Evolutionary conservation across 208 protist genomes (phyloP).

Genomic region (Leishmania turanica): DNA sequence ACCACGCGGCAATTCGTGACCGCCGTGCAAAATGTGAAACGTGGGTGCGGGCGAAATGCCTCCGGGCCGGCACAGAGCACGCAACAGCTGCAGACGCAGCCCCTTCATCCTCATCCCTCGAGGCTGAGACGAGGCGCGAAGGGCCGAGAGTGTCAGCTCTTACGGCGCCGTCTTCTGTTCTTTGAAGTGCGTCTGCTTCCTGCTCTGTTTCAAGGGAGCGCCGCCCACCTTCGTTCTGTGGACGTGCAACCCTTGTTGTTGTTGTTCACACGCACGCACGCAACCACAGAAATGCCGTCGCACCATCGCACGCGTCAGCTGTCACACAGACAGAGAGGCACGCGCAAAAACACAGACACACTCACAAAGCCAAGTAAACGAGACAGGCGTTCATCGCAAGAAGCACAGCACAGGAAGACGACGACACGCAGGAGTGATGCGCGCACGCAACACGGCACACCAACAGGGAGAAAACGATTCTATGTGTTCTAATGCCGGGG

Average conservation of each 20-base stretch:
- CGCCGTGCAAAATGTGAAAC: neutral
- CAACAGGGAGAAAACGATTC: slow-evolving; percentile 1
- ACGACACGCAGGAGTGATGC: neutral
- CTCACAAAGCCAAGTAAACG: neutral
- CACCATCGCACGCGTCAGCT: neutral
- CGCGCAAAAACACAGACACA: neutral
- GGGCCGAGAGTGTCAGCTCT: neutral
- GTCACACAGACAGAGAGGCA: neutral
- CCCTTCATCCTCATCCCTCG: neutral
- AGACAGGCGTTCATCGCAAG: neutral
- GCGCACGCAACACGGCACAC: neutral
- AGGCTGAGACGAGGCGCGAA: neutral
- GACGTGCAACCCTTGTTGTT: neutral
- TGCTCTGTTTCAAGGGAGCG: neutral
- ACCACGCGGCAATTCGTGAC: neutral
- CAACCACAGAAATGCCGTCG: neutral
- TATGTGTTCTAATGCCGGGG: neutral
- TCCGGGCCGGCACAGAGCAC: neutral
- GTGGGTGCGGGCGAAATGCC: neutral
- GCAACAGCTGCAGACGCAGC: neutral
- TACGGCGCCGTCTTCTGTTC: neutral
- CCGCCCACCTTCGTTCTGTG: neutral
- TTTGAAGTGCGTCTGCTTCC: neutral
- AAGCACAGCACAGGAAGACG: neutral
- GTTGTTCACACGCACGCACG: neutral